These are phyloP conservation scores for Tetrapyrgos nigripes DNA, from an alignment of 1,284 basidiomycete species.

Conservation along the genomic window DNA sequence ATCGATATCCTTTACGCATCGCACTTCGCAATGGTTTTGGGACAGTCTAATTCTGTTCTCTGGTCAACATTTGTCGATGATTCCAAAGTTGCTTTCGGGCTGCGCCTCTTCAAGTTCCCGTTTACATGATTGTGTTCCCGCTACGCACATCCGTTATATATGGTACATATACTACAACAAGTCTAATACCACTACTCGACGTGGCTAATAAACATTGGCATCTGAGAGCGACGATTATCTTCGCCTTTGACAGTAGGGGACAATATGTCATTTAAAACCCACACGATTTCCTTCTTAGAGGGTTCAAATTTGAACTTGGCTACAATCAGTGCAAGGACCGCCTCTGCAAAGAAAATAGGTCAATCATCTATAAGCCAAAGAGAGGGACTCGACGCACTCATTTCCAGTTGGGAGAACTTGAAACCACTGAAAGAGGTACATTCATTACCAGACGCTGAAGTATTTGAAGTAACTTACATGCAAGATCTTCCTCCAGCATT, in stretches of 20 bases:
- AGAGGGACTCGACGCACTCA: conserved; percentile 31
- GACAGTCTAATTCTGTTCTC: too few species aligned
- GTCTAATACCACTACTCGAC: background rate
- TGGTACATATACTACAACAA: background rate
- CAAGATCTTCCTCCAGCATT: conserved; percentile 34
- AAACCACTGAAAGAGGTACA: conserved; percentile 26
- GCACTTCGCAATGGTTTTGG: too few species aligned
- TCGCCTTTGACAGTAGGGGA: conserved; percentile 5
- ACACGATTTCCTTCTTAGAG: conserved; percentile 5
- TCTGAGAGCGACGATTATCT: conserved; percentile 1
- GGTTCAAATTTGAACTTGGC: conserved; percentile 9
- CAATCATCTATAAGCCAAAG: background rate
- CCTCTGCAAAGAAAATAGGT: conserved; percentile 1
- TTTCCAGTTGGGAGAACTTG: conserved; percentile 40
- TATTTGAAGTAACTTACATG: conserved; percentile 26
- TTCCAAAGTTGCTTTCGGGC: too few species aligned
- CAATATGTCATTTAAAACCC: conserved; percentile 8
- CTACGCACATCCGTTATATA: too few species aligned
- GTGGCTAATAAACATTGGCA: conserved; percentile 12
- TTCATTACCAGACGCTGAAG: background rate
- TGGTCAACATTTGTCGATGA: too few species aligned
- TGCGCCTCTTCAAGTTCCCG: too few species aligned
- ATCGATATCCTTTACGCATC: too few species aligned
- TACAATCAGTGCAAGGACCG: conserved; percentile 7
- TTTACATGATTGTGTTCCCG: background rate